Evolutionary conservation across 2,329 filamentous ascomycete genomes (phyloP), one percentile per base, ranked within the genome.

Genomic region (Kalmusia sp.): DNA sequence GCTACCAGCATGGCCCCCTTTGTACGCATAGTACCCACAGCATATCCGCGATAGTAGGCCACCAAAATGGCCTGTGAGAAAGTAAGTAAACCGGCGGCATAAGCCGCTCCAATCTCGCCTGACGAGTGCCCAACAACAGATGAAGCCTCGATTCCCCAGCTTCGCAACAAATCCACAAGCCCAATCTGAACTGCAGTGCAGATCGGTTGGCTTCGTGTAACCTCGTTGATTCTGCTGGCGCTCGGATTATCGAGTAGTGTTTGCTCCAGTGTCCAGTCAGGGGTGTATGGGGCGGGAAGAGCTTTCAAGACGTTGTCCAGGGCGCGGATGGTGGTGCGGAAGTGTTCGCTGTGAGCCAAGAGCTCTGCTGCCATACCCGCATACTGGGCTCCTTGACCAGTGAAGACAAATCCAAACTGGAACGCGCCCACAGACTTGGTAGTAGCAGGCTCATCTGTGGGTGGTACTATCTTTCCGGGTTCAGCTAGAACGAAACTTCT

Each of bases 301-400:
- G 4, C 19, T 7, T 33, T 2, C 17, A 45, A 15, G 2, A 34
- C 41, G 9, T 12, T 33, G 30, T 45, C 41, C 4, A 45, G 19
- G 4, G 22, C 15, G 2, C 3, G 8, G 2, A 45, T 24, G 11
- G n/a, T 22, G 17, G 3, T 4, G 5, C 11, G 6, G 19, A 15
- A 14, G 6, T 1, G 3, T 7, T 25, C 19, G 17, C 14, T 28
- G 14, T 22, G 4, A 15, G 14, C 14, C 1, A 41, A 31, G 3
- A 49, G 35, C 9, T 39, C 35, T 9, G 3, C 12, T 15, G 28
- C 28, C 41, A 45, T 45, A 3, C 4, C 11, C 6, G 28, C 11
- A 73, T 75, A 79, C 28, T 79, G 77, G 0, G 76, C 76, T n/a
- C 77, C 77, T 47, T 79, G 77, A 1, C 77, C 77, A 0, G 74